Conservation (phyloP, 805 yeast species). For the Metschnikowia corniflorae region DNA sequence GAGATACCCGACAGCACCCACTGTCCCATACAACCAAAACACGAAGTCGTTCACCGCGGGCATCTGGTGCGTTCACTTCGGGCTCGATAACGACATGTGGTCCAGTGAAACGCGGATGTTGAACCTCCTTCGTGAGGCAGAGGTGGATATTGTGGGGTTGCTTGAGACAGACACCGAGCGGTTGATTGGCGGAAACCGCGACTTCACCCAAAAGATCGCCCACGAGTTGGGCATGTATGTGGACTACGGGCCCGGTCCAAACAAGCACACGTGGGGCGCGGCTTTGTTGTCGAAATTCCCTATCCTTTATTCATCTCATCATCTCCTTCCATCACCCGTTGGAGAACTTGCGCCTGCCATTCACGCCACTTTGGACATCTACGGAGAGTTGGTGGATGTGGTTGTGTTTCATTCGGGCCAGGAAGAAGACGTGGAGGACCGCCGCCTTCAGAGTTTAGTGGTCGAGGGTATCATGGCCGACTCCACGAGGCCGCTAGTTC, state of each 20-base stretch:
- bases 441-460: constrained; percentile 78
- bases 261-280: constrained; percentile 97
- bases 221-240: constrained; percentile 93
- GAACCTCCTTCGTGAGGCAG: constrained; percentile 76
- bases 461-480: constrained; percentile 78
- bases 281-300: constrained; percentile 93
- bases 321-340: constrained; percentile 90
- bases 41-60: constrained; percentile 84
- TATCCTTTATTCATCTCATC: constrained; percentile 84
- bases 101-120: constrained; percentile 89
- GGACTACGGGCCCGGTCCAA: constrained; percentile 97
- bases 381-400: constrained; percentile 83
- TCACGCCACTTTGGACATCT: constrained; percentile 89
- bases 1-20: constrained; percentile 59
- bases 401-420: constrained; percentile 98
- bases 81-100: constrained; percentile 98
- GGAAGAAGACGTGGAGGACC: constrained; percentile 94
- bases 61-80: constrained; percentile 98
- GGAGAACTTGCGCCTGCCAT: constrained; percentile 99
- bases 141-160: constrained; percentile 86
- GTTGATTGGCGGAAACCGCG: constrained; percentile 92
- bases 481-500: constrained; percentile 75
- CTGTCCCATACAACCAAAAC: constrained; percentile 47
- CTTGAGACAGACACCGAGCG: constrained; percentile 93
- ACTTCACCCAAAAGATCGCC: constrained; percentile 84